Conservation (phyloP, 31 red algal species). For the Asparagopsis taxiformis region DNA sequence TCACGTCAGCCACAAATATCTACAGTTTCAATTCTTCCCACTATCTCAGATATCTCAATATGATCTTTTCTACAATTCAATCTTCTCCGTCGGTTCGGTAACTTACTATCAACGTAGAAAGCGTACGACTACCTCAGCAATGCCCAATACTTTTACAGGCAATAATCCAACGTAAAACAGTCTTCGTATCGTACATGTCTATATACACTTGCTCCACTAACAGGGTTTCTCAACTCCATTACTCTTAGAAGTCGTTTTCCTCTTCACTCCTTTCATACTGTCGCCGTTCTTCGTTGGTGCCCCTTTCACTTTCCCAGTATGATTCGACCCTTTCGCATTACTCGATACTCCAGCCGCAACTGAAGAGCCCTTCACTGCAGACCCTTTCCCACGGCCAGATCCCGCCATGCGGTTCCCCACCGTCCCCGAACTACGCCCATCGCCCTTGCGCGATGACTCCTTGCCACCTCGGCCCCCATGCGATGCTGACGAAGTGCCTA, state of each 20-base stretch:
- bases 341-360: neutral
- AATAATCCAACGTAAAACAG: no score
- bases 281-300: neutral
- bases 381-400: neutral
- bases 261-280: neutral
- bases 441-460: neutral
- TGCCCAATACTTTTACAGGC: no score
- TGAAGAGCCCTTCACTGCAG: neutral
- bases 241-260: neutral
- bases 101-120: no score
- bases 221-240: neutral
- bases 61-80: no score
- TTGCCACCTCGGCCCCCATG: neutral
- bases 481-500: neutral
- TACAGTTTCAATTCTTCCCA: no score
- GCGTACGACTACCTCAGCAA: no score
- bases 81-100: no score
- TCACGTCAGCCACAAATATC: no score
- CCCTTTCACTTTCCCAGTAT: neutral
- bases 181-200: no score
- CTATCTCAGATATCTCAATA: no score
- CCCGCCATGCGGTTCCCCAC: neutral
- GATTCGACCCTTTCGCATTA: neutral
- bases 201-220: no score
- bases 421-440: neutral